Evolutionary conservation across 75 land plant genomes (phyloP), one percentile per base, ranked within the genome.

Genomic region (Gnetum montanum): DNA sequence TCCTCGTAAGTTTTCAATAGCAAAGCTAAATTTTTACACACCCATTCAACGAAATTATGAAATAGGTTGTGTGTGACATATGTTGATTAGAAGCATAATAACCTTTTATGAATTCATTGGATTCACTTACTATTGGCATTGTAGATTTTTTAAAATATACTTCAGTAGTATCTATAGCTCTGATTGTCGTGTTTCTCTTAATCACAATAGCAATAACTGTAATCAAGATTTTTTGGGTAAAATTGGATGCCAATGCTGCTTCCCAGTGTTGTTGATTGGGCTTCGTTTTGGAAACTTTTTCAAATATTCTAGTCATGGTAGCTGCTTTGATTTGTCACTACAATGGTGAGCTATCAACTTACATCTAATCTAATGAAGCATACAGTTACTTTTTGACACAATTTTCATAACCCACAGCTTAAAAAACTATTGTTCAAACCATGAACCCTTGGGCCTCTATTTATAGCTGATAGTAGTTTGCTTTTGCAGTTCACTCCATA

Each of bases 401-500:
- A n/a, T n/a, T n/a, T n/a, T n/a, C n/a, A n/a, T n/a, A n/a, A n/a
- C n/a, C n/a, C n/a, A n/a, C n/a, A n/a, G n/a, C n/a, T n/a, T n/a
- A n/a, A n/a, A n/a, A n/a, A n/a, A n/a, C n/a, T n/a, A n/a, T n/a
- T n/a, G n/a, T n/a, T n/a, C n/a, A n/a, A n/a, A n/a, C n/a, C n/a
- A n/a, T n/a, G n/a, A n/a, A n/a, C n/a, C n/a, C n/a, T n/a, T n/a
- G n/a, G n/a, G n/a, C n/a, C n/a, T n/a, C n/a, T n/a, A n/a, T n/a
- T n/a, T n/a, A n/a, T n/a, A n/a, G 10, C 6, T 36, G 38, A 36
- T 36, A 6, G 10, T 36, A 36, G 6, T 36, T 36, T 36, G 24
- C 1, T 23, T 46, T 46, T 71, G 72, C 75, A 89, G 96, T 90
- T 41, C 90, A 90, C 60, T 72, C 86, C 12, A 85, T 90, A n/a